phyloP scores from a whole-genome alignment of 2,329 filamentous ascomycete genomes.

The Colletotrichum horii region DNA sequence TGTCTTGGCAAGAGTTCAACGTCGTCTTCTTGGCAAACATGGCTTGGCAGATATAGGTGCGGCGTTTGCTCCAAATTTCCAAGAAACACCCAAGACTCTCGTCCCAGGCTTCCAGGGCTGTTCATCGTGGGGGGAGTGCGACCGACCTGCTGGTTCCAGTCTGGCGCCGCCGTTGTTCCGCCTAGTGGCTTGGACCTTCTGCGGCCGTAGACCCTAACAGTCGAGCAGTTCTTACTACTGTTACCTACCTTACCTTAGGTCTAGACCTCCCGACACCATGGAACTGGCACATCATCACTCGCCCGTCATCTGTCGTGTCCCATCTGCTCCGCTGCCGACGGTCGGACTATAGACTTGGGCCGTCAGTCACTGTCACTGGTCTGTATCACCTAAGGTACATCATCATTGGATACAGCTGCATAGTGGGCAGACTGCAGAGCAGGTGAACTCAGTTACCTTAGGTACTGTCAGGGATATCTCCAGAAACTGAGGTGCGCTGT shows the following conservation, averaged over 20 bases:
- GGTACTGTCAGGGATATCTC: no score
- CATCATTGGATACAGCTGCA: not conserved
- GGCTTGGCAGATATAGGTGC: slow-evolving; percentile 1
- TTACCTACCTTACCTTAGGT: not conserved
- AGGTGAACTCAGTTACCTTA: no score
- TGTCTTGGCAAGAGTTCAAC: not conserved
- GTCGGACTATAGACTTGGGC: not conserved
- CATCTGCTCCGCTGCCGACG: not conserved
- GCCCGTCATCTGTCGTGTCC: not conserved
- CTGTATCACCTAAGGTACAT: not conserved
- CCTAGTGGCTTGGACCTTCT: not conserved
- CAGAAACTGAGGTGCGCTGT: no score
- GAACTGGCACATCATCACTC: not conserved
- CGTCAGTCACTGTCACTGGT: not conserved
- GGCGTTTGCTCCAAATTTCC: not conserved
- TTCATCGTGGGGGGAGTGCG: not conserved
- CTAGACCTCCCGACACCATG: slow-evolving; percentile 1
- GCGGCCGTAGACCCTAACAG: not conserved
- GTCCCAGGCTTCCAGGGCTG: not conserved
- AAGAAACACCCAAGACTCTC: not conserved
- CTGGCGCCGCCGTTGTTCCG: not conserved
- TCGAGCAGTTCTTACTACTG: not conserved
- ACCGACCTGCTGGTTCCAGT: not conserved
- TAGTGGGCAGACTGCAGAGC: not conserved
- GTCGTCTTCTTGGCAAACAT: not conserved